Evolutionary conservation across 306 rosid species (phyloP).

Genomic region (Lablab purpureus): DNA sequence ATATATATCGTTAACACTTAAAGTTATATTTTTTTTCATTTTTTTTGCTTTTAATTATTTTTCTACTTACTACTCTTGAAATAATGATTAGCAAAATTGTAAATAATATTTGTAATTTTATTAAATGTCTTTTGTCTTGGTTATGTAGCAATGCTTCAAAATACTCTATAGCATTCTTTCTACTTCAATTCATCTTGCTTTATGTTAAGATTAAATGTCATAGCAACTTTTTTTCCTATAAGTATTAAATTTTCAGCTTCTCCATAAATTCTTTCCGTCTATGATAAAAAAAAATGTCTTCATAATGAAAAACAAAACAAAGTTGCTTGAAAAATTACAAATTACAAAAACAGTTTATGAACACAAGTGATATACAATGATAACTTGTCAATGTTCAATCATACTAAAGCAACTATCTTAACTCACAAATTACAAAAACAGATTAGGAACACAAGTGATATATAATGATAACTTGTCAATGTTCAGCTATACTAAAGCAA

Average conservation of each 20-base stretch:
- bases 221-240: not conserved
- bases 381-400: not conserved
- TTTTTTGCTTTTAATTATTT: not conserved
- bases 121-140: not conserved
- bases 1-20: not conserved
- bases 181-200: not conserved
- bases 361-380: not conserved
- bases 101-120: not conserved
- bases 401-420: not conserved
- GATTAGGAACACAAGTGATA: too few relatives aligned
- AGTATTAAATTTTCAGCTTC: not conserved
- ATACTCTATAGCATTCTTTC: not conserved
- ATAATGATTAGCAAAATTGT: not conserved
- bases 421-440: too few relatives aligned
- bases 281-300: not conserved
- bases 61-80: not conserved
- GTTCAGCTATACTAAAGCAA: conserved; percentile 15
- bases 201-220: too few relatives aligned
- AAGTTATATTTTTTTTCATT: not conserved
- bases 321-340: not conserved
- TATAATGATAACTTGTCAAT: not conserved
- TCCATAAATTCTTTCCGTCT: not conserved
- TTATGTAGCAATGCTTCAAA: not conserved
- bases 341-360: not conserved
- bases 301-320: not conserved